Evolutionary conservation across 2,329 filamentous ascomycete species (phyloP).

Genomic region (Beauveria scarabaeidicola): DNA sequence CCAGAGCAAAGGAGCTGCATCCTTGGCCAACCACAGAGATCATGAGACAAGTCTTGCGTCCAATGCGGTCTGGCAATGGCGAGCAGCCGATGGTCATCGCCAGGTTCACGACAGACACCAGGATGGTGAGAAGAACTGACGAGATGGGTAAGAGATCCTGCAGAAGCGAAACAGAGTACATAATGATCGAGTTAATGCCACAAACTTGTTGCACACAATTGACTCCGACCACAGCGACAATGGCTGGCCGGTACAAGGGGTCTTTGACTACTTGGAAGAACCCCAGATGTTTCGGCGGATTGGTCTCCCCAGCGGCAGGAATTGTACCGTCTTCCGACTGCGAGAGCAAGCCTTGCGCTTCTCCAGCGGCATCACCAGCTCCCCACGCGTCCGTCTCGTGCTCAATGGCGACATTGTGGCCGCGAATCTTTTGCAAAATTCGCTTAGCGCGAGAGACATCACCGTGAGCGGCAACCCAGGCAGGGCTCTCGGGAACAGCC

Average conservation of each 20-base stretch:
- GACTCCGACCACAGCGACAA: constrained; percentile 77
- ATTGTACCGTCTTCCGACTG: constrained; percentile 18
- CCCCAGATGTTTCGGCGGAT: constrained; percentile 37
- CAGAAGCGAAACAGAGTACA: constrained; percentile 93
- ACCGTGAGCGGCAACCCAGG: constrained; percentile 69
- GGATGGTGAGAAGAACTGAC: constrained; percentile 75
- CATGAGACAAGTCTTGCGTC: constrained; percentile 78
- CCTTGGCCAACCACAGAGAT: constrained; percentile 81
- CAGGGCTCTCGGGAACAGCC: constrained; percentile 77
- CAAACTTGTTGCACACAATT: constrained; percentile 92
- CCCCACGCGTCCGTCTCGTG: constrained; percentile 62
- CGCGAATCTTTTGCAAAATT: constrained; percentile 68
- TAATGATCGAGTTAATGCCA: constrained; percentile 93
- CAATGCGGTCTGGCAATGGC: constrained; percentile 77
- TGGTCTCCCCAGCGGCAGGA: constrained; percentile 8
- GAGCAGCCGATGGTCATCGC: constrained; percentile 73
- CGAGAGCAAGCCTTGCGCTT: constrained; percentile 63
- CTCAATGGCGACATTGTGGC: constrained; percentile 57
- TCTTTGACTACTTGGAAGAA: constrained; percentile 60
- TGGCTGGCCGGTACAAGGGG: constrained; percentile 59
- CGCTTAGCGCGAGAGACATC: constrained; percentile 53
- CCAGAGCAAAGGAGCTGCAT: constrained; percentile 64
- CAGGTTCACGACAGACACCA: constrained; percentile 81
- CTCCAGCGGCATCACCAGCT: constrained; percentile 30
- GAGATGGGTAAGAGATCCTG: constrained; percentile 71